phyloP scores from a whole-genome alignment of 108 stramenopile genomes.

The Chaetoceros tenuissimus region DNA sequence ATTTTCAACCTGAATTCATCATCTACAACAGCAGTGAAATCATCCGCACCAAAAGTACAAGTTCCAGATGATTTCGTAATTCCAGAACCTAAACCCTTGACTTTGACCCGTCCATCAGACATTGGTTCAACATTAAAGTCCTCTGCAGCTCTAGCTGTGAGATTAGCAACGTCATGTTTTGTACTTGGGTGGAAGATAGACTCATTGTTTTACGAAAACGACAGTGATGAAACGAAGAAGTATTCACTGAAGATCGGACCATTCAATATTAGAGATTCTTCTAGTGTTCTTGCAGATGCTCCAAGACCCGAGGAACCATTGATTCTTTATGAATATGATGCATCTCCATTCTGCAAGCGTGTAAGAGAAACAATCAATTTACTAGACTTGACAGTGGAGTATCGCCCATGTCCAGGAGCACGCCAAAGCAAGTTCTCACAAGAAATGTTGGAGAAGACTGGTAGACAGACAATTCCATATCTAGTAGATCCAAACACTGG shows the following conservation, averaged over 20 bases:
- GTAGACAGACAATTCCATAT: slow-evolving; percentile 59
- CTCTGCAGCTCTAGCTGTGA: slow-evolving; percentile 34
- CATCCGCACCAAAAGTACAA: slow-evolving; percentile 46
- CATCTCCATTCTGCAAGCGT: slow-evolving; percentile 75
- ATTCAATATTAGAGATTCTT: slow-evolving; percentile 53
- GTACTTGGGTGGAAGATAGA: slow-evolving; percentile 69
- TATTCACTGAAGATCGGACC: slow-evolving; percentile 58
- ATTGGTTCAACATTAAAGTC: slow-evolving; percentile 22
- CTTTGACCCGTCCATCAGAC: slow-evolving; percentile 32
- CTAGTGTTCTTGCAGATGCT: slow-evolving; percentile 38
- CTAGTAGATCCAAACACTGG: slow-evolving; percentile 73
- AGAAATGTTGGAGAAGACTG: slow-evolving; percentile 31
- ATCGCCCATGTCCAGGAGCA: slow-evolving; percentile 64
- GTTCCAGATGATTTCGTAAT: slow-evolving; percentile 38
- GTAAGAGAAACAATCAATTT: slow-evolving; percentile 82
- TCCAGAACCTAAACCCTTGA: slow-evolving; percentile 56
- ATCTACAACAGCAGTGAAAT: too few species aligned
- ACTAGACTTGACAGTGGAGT: slow-evolving; percentile 73
- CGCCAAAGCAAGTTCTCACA: slow-evolving; percentile 27
- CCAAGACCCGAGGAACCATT: slow-evolving; percentile 48
- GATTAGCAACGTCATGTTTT: slow-evolving; percentile 60
- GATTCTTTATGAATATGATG: slow-evolving; percentile 85
- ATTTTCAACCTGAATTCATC: too few species aligned
- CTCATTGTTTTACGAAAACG: slow-evolving; percentile 14
- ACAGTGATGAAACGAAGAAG: too few species aligned